These are phyloP conservation scores for Backusella westeae DNA, from an alignment of 192 early-diverging fungal genomes.

Conservation along the genomic window DNA sequence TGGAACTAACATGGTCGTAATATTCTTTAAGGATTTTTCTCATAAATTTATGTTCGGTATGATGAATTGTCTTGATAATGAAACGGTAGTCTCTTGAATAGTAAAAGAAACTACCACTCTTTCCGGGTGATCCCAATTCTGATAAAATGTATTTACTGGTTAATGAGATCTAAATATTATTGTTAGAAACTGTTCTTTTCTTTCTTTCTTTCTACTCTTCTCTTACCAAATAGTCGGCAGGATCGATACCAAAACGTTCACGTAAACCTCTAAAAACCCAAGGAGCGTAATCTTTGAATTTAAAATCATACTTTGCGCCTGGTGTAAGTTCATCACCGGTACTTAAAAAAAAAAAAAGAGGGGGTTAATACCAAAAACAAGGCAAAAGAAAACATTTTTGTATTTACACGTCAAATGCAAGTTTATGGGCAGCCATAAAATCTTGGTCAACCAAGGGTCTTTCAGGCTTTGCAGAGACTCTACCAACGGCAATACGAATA, in stretches of 20 bases:
- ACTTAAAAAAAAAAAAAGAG: constrained; percentile 27
- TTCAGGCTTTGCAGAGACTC: constrained; percentile 81
- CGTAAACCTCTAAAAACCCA: constrained; percentile 94
- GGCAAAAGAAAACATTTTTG: neutral
- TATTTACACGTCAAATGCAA: constrained; percentile 90
- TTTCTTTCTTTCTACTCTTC: neutral
- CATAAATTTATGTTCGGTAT: constrained; percentile 93
- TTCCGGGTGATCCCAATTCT: constrained; percentile 92
- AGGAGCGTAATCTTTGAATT: constrained; percentile 99
- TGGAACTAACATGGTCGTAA: constrained; percentile 80
- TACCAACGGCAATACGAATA: constrained; percentile 84
- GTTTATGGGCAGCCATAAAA: constrained; percentile 86
- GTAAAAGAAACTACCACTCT: constrained; percentile 96
- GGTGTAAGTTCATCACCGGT: constrained; percentile 94
- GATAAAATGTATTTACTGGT: constrained; percentile 98
- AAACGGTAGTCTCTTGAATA: constrained; percentile 97
- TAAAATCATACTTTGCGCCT: constrained; percentile 94
- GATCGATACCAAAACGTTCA: constrained; percentile 84
- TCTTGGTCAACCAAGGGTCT: constrained; percentile 72
- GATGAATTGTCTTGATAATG: constrained; percentile 98
- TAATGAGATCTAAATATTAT: constrained; percentile 63
- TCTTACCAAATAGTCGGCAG: constrained; percentile 87
- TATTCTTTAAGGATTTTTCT: constrained; percentile 85
- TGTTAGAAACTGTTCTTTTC: neutral
- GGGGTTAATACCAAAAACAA: neutral